These are phyloP conservation scores for Cyclotella choctawhatcheeana DNA, from an alignment of 108 stramenopile genomes.

Conservation along the genomic window DNA sequence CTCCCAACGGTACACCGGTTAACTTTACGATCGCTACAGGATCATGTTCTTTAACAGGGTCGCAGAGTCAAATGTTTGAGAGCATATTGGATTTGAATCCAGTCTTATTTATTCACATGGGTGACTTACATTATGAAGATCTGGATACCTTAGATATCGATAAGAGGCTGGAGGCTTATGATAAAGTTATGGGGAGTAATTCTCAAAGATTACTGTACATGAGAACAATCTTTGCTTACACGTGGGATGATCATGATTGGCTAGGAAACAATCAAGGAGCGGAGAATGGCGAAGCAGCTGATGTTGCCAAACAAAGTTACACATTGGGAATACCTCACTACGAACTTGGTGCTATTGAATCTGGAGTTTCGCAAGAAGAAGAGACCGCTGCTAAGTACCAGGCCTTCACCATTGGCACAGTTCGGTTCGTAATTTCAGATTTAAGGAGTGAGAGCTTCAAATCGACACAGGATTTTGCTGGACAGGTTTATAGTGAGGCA, in stretches of 20 bases:
- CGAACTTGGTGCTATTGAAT: slow-evolving; percentile 25
- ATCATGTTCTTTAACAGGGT: slow-evolving; percentile 57
- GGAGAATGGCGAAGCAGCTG: slow-evolving; percentile 21
- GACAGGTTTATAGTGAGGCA: slow-evolving; percentile 41
- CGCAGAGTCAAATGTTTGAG: slow-evolving; percentile 33
- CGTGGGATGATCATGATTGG: slow-evolving; percentile 74
- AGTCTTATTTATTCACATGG: slow-evolving; percentile 55
- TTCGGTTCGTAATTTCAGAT: slow-evolving; percentile 64
- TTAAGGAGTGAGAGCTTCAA: slow-evolving; percentile 51
- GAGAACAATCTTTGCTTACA: slow-evolving; percentile 53
- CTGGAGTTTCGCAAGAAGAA: slow-evolving; percentile 11
- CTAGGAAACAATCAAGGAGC: slow-evolving; percentile 55
- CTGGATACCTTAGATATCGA: slow-evolving; percentile 44
- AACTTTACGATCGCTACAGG: slow-evolving; percentile 61
- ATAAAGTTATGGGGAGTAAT: slow-evolving; percentile 55
- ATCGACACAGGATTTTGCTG: slow-evolving; percentile 26
- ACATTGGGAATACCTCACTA: slow-evolving; percentile 53
- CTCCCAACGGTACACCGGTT: slow-evolving; percentile 41
- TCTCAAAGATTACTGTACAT: slow-evolving; percentile 51
- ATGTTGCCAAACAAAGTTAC: slow-evolving; percentile 45
- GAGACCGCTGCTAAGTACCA: slow-evolving; percentile 51
- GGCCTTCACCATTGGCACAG: slow-evolving; percentile 66
- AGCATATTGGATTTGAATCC: slow-evolving; percentile 49
- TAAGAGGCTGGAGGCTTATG: slow-evolving; percentile 48
- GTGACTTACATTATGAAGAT: slow-evolving; percentile 68